Percentiles rank a stretch among this genome's conserved stretches.
Evolutionary conservation across 306 rosid species (phyloP).

Genomic region (Dalbergia cultrata): DNA sequence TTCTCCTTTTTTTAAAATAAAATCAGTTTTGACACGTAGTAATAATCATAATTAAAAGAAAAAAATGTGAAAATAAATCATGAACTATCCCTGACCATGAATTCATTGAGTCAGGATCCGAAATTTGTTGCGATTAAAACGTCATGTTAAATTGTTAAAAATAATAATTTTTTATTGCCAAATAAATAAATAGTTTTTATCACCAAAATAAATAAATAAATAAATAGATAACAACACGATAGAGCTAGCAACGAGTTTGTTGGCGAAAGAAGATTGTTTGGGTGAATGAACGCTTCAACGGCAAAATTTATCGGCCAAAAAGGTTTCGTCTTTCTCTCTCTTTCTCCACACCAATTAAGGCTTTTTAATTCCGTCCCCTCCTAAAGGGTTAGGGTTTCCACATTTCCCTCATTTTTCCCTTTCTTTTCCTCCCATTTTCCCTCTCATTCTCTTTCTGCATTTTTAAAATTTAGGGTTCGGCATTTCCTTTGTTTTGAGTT

Average conservation of each 20-base stretch:
- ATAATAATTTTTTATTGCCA: background rate
- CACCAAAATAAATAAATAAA: too few species aligned
- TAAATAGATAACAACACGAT: background rate
- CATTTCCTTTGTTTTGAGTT: background rate
- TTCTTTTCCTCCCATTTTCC: background rate
- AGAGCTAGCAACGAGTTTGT: constrained; percentile 42
- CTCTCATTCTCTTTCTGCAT: constrained; percentile 37
- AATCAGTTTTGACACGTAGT: background rate
- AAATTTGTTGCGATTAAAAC: constrained; percentile 42
- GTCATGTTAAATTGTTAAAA: constrained; percentile 22
- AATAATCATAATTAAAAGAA: background rate
- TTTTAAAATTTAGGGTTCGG: constrained; percentile 60
- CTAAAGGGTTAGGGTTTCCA: constrained; percentile 53
- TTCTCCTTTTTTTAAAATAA: background rate
- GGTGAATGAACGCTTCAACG: constrained; percentile 88
- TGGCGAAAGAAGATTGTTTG: constrained; percentile 60
- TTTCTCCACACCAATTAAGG: constrained; percentile 28
- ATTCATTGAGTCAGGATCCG: constrained; percentile 40
- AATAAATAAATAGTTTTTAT: background rate
- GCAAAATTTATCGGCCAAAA: constrained; percentile 77
- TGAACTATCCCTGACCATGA: constrained; percentile 25
- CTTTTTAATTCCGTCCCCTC: constrained; percentile 43
- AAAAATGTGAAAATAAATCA: background rate
- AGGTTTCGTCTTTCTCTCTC: constrained; percentile 43
- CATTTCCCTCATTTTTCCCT: constrained; percentile 28